Percentiles rank a stretch among this genome's conserved stretches.
Conservation (phyloP, 257 asterid genomes). For the Dorcoceras hygrometricum region DNA sequence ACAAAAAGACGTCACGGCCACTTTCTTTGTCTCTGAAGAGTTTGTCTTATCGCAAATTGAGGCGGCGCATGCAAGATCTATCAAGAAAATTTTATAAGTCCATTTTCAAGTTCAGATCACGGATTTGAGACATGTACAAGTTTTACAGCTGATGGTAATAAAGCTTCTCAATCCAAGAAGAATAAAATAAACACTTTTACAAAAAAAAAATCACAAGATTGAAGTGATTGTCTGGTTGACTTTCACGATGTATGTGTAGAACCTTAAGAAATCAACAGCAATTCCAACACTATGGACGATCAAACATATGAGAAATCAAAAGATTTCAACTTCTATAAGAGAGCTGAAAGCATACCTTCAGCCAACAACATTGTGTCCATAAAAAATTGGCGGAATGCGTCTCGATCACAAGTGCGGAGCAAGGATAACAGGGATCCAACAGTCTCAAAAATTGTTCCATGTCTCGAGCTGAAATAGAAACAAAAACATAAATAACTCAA, state of each 20-base stretch:
- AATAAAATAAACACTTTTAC: constrained; percentile 1
- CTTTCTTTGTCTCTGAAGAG: constrained; percentile 36
- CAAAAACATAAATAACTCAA: constrained; percentile 2
- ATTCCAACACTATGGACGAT: neutral
- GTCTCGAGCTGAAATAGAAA: constrained; percentile 50
- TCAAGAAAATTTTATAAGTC: constrained; percentile 3
- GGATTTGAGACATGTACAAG: constrained; percentile 17
- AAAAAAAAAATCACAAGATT: constrained; percentile 1
- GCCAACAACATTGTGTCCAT: constrained; percentile 61
- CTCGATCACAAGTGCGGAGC: constrained; percentile 84
- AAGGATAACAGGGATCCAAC: constrained; percentile 68
- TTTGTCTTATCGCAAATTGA: constrained; percentile 38
- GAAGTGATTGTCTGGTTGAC: neutral
- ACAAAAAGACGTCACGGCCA: constrained; percentile 50
- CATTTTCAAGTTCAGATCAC: constrained; percentile 12
- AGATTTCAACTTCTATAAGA: neutral
- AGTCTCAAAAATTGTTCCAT: constrained; percentile 64
- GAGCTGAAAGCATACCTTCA: constrained; percentile 50
- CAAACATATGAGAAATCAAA: neutral
- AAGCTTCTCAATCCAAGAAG: neutral
- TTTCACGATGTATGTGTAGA: neutral
- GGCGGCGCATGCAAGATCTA: constrained; percentile 56
- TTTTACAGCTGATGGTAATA: constrained; percentile 19
- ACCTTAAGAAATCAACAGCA: neutral
- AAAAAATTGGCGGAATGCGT: constrained; percentile 73